These are phyloP conservation scores for Myriosclerotinia duriaeana DNA, from an alignment of 2,329 filamentous ascomycete species.

Conservation along the genomic window DNA sequence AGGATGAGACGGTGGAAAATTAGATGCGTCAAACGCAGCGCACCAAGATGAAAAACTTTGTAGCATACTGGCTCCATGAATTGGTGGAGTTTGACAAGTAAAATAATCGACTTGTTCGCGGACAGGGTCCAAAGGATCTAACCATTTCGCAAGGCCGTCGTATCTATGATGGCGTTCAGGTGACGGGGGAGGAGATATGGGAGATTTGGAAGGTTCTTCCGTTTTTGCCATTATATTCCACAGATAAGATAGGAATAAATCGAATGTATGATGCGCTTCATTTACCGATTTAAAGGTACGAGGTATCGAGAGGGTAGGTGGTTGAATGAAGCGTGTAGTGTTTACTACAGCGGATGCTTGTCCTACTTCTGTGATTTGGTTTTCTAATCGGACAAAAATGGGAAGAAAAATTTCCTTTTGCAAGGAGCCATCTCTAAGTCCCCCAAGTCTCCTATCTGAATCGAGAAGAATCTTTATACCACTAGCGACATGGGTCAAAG, in stretches of 20 bases:
- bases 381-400: conserved; percentile 17
- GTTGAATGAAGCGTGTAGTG: conserved; percentile 2
- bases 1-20: conserved; percentile 10
- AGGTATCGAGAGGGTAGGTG: background rate
- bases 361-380: conserved; percentile 12
- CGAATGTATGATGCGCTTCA: conserved; percentile 7
- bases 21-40: background rate
- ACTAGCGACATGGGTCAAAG: conserved; percentile 15
- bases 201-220: background rate
- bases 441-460: background rate
- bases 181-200: background rate
- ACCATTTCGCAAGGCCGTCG: background rate
- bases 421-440: background rate
- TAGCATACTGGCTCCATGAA: background rate
- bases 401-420: conserved; percentile 13
- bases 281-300: conserved; percentile 6
- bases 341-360: background rate
- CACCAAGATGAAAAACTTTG: conserved; percentile 1
- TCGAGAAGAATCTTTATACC: conserved; percentile 18
- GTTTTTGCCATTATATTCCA: background rate
- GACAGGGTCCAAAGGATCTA: background rate
- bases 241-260: background rate
- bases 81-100: background rate
- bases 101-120: background rate
- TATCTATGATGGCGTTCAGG: background rate